phyloP scores from a whole-genome alignment of 1,139 yeast species.

The Debaryomyces sp. region DNA sequence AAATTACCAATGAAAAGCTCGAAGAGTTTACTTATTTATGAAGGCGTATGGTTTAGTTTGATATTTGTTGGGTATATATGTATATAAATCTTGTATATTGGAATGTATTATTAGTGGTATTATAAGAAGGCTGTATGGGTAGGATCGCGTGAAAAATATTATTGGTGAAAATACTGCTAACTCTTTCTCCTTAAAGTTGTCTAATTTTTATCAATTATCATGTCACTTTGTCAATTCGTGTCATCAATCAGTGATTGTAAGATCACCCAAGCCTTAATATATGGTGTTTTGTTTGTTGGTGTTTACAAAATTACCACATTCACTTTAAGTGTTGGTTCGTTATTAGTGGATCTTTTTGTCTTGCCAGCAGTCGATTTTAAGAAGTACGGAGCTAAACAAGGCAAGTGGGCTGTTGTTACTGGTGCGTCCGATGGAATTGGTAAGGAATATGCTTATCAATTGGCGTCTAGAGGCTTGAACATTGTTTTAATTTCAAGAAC shows the following conservation, averaged over 20 bases:
- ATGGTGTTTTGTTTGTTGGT: conserved; percentile 51
- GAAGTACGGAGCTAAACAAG: conserved; percentile 68
- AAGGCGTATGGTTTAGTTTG: background rate
- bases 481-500: conserved; percentile 85
- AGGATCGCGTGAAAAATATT: background rate
- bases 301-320: conserved; percentile 47
- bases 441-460: conserved; percentile 82
- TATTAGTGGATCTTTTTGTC: conserved; percentile 59
- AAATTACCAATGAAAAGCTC: conserved; percentile 41
- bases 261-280: conserved; percentile 27
- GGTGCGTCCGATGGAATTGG: conserved; percentile 99
- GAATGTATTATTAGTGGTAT: conserved; percentile 7
- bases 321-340: conserved; percentile 39
- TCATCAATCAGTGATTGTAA: conserved; percentile 20
- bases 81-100: conserved; percentile 2
- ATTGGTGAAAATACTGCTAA: background rate
- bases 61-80: background rate
- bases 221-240: conserved; percentile 20
- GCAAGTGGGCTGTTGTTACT: conserved; percentile 87
- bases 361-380: conserved; percentile 64
- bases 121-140: background rate
- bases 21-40: conserved; percentile 44
- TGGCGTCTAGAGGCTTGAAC: conserved; percentile 85
- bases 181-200: background rate
- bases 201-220: conserved; percentile 3